Evolutionary conservation across 169 alveolate genomes (phyloP).

Genomic region (Eimeria necatrix): DNA sequence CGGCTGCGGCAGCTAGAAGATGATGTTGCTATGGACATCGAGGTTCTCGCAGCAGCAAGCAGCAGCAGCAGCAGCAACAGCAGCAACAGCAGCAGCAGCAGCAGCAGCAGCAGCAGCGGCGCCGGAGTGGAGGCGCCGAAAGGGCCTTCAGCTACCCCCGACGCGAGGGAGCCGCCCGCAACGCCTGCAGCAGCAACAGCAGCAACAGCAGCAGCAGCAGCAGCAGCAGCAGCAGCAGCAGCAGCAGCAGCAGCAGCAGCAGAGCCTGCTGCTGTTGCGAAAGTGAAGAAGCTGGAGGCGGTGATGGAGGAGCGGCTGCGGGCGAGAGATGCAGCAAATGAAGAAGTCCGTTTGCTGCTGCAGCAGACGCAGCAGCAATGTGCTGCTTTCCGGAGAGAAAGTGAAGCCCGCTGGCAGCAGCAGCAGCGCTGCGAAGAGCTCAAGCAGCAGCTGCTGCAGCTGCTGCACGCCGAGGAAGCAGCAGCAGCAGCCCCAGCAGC

Average conservation of each 20-base stretch:
- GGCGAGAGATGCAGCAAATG: conserved; percentile 27
- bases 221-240: not conserved
- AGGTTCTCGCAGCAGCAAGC: not conserved
- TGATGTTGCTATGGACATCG: conserved; percentile 50
- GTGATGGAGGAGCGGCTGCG: conserved; percentile 63
- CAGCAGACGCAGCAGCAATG: conserved; percentile 17
- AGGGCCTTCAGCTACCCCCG: too few relatives aligned
- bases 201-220: too few relatives aligned
- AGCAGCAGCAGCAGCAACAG: not conserved
- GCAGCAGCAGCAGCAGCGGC: not conserved
- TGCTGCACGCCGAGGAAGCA: not conserved
- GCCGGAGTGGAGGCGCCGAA: not conserved
- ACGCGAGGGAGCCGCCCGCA: too few relatives aligned
- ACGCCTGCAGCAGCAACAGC: not conserved
- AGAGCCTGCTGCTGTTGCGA: not conserved
- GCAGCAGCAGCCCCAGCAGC: too few relatives aligned
- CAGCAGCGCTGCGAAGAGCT: not conserved
- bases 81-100: not conserved
- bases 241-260: not conserved
- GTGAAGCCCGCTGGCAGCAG: not conserved
- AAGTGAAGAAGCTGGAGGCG: conserved; percentile 59
- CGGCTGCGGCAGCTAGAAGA: conserved; percentile 47
- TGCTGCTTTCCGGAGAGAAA: not conserved
- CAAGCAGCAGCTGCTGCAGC: not conserved
- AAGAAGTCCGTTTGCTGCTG: too few relatives aligned